A percentile compares a stretch with the other conserved stretches of the same genome.
Evolutionary conservation across 2,329 filamentous ascomycete species (phyloP).

Genomic region (Aureobasidium sp.): DNA sequence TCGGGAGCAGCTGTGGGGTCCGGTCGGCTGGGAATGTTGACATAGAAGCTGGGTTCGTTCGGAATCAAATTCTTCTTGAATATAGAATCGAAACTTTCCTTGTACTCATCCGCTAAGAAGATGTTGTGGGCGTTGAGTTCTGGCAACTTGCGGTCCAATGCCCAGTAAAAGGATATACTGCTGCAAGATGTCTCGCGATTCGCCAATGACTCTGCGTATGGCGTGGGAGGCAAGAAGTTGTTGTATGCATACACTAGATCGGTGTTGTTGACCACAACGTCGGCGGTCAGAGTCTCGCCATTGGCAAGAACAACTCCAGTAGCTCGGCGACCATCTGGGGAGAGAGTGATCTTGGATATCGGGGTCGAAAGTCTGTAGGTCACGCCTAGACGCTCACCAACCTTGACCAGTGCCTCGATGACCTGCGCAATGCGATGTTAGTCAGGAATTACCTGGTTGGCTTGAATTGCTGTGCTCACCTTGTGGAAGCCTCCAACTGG

Average conservation of each 20-base stretch:
- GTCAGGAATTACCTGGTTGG: neutral
- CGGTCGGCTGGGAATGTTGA: slow-evolving; percentile 66
- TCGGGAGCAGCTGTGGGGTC: slow-evolving; percentile 61
- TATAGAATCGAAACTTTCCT: slow-evolving; percentile 67
- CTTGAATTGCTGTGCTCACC: slow-evolving; percentile 30
- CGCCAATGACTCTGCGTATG: slow-evolving; percentile 39
- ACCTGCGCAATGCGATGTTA: slow-evolving; percentile 26
- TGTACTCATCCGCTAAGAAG: slow-evolving; percentile 67
- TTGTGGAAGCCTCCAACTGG: slow-evolving; percentile 63
- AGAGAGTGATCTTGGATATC: slow-evolving; percentile 50
- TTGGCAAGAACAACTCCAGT: slow-evolving; percentile 54
- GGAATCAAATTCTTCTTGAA: slow-evolving; percentile 65
- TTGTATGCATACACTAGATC: slow-evolving; percentile 70
- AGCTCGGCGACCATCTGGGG: slow-evolving; percentile 45
- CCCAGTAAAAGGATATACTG: slow-evolving; percentile 73
- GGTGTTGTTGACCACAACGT: slow-evolving; percentile 64
- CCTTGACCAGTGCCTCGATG: slow-evolving; percentile 55
- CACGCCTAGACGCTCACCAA: slow-evolving; percentile 57
- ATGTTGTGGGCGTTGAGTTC: slow-evolving; percentile 67
- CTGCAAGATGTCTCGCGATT: slow-evolving; percentile 58
- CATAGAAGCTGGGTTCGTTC: slow-evolving; percentile 64
- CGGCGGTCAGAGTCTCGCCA: slow-evolving; percentile 54
- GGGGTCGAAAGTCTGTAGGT: slow-evolving; percentile 54
- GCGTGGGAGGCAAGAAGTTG: slow-evolving; percentile 52
- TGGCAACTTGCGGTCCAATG: slow-evolving; percentile 52